Percentiles rank a stretch among this genome's conserved stretches.
phyloP scores from a whole-genome alignment of 257 asterid species.

The Solanum pinnatisectum region DNA sequence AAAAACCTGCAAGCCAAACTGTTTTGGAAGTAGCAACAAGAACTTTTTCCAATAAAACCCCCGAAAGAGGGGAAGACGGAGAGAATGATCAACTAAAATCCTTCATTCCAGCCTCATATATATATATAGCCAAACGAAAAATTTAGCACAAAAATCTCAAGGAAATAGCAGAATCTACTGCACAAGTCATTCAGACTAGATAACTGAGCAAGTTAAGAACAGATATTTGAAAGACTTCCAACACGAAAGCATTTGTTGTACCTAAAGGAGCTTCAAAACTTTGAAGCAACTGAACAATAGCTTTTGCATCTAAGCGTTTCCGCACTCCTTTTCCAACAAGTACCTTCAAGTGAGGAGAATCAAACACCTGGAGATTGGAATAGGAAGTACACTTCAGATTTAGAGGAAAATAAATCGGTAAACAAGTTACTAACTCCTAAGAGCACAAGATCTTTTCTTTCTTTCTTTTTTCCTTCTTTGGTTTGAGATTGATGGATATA shows the following conservation, averaged over 20 bases:
- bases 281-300: slow-evolving; percentile 63
- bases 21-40: neutral
- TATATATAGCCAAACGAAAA: neutral
- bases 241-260: slow-evolving; percentile 5
- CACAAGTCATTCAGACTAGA: neutral
- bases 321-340: slow-evolving; percentile 51
- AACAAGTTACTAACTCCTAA: neutral
- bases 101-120: neutral
- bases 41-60: neutral
- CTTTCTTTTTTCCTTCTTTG: neutral
- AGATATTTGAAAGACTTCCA: neutral
- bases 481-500: neutral
- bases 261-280: slow-evolving; percentile 70
- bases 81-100: neutral
- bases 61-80: neutral
- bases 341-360: slow-evolving; percentile 62
- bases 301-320: slow-evolving; percentile 63
- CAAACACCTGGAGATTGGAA: slow-evolving; percentile 43
- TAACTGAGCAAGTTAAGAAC: neutral
- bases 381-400: neutral
- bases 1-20: neutral
- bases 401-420: neutral
- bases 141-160: neutral
- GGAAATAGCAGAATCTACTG: neutral
- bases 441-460: neutral